Evolutionary conservation across 129 eudicot species (phyloP), one percentile per base, ranked within the genome.

Genomic region (Centaurea solstitialis): DNA sequence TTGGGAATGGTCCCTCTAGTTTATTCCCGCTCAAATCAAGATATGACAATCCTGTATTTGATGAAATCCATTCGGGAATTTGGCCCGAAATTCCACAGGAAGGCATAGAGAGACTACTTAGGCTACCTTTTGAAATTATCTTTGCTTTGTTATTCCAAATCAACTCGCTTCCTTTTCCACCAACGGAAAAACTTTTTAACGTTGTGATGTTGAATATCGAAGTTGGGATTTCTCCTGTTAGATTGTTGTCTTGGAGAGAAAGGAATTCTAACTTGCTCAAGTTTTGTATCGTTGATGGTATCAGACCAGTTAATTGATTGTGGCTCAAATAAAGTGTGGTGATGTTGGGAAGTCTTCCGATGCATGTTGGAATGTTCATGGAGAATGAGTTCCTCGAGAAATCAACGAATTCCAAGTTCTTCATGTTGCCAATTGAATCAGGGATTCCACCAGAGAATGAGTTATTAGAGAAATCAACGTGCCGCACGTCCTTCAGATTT

Each of bases 21-120:
- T n/a, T n/a, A n/a, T n/a, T n/a, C n/a, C n/a, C n/a, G n/a, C n/a
- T n/a, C n/a, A n/a, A n/a, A n/a, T n/a, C n/a, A n/a, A n/a, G n/a
- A n/a, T n/a, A n/a, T n/a, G n/a, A n/a, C n/a, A n/a, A n/a, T n/a
- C n/a, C n/a, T n/a, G n/a, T n/a, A n/a, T n/a, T n/a, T n/a, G n/a
- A n/a, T n/a, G n/a, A n/a, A n/a, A 83, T 72, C 88, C 88, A 85
- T 24, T 11, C 47, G 2, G 90, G 90, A 64, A 87, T 81, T 11
- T 77, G 59, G 12, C 86, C 85, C 1, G 79, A 26, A 28, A 85
- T 20, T 24, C 70, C 70, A 65, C 83, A 76, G 18, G 88, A 85
- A 37, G 20, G 65, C 50, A 87, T 79, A 2, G 85, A 75, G 35
- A 87, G 75, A 15, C 64, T 26, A 6, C 80, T 72, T 43, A 87